A percentile compares a stretch with the other conserved stretches of the same genome.
phyloP scores from a whole-genome alignment of 2,329 filamentous ascomycete species.

The Amesomyces nigricolor region DNA sequence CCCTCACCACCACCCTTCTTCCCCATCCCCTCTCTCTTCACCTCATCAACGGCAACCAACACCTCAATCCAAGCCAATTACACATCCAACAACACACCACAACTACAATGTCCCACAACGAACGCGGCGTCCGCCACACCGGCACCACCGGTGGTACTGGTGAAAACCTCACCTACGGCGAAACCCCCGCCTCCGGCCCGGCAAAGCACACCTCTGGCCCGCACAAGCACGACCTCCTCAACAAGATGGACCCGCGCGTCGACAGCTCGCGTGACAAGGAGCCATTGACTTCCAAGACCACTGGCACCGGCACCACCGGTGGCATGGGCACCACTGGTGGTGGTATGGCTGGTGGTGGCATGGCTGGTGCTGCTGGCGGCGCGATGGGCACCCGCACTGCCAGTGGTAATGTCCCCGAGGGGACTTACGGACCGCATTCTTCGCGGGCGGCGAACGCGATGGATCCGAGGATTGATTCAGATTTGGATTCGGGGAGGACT shows the following conservation, averaged over 20 bases:
- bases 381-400: too few species aligned
- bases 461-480: constrained; percentile 23
- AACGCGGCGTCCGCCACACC: constrained; percentile 19
- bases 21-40: too few species aligned
- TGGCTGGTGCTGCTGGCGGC: too few species aligned
- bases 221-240: constrained; percentile 26
- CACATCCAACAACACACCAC: not conserved
- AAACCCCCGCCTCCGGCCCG: constrained; percentile 23
- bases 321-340: not conserved
- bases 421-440: constrained; percentile 21
- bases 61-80: not conserved
- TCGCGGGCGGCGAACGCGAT: constrained; percentile 20
- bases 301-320: not conserved
- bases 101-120: constrained; percentile 19
- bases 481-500: constrained; percentile 1
- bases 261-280: constrained; percentile 22
- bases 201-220: constrained; percentile 25
- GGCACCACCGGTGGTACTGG: not conserved
- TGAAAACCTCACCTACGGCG: constrained; percentile 17
- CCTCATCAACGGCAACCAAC: too few species aligned
- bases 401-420: constrained; percentile 7
- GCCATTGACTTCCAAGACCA: constrained; percentile 5
- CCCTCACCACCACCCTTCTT: too few species aligned
- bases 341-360: too few species aligned
- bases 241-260: constrained; percentile 26